Conservation (phyloP, 2,329 filamentous ascomycete genomes). For the Pseudogymnoascus sp. region DNA sequence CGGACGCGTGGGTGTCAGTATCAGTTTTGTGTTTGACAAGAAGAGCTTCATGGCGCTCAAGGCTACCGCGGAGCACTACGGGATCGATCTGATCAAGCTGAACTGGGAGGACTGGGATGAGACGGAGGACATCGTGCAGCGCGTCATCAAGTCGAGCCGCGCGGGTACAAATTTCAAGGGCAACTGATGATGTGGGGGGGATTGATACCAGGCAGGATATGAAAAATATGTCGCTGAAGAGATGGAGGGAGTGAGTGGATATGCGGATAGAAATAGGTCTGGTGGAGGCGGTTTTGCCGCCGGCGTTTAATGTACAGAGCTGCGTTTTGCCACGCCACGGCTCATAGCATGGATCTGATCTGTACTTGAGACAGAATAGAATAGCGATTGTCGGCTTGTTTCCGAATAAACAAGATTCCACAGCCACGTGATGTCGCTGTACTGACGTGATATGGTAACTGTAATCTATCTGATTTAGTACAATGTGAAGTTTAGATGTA, state of each 20-base stretch:
- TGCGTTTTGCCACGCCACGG: neutral
- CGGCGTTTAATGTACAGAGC: neutral
- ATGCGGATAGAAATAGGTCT: constrained; percentile 1
- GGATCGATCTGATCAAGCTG: constrained; percentile 71
- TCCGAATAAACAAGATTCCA: neutral
- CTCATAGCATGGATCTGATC: constrained; percentile 3
- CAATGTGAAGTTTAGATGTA: neutral
- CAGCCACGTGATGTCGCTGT: neutral
- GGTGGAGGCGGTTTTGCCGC: neutral
- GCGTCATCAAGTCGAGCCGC: constrained; percentile 65
- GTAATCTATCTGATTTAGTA: neutral
- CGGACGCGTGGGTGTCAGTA: constrained; percentile 89
- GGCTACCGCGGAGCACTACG: constrained; percentile 72
- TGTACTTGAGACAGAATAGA: constrained; percentile 8
- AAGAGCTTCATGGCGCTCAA: constrained; percentile 72
- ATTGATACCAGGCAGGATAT: constrained; percentile 3
- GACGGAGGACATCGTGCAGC: constrained; percentile 75
- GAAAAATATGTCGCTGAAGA: neutral
- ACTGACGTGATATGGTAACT: no score
- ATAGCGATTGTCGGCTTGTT: neutral
- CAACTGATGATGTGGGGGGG: neutral
- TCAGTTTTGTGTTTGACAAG: constrained; percentile 87
- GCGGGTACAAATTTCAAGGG: constrained; percentile 42
- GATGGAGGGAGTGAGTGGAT: constrained; percentile 1
- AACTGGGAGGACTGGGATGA: constrained; percentile 85